Evolutionary conservation across 306 rosid species (phyloP).

Genomic region (Comarum palustre): DNA sequence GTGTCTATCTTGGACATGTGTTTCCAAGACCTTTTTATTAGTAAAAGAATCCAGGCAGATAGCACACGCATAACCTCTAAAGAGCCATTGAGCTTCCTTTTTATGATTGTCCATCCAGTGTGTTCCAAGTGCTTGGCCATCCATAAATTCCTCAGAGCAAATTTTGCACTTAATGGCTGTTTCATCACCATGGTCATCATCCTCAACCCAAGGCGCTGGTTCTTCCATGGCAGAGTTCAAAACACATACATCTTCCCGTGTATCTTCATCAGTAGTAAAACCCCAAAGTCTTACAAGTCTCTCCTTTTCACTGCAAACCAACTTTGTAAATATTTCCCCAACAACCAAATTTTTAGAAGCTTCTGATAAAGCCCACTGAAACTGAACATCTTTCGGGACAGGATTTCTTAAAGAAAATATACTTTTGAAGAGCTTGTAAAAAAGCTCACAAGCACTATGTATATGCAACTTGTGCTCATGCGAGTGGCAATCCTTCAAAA

Average conservation of each 20-base stretch:
- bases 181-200: constrained; percentile 44
- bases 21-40: constrained; percentile 74
- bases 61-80: constrained; percentile 95
- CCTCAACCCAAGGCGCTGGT: constrained; percentile 45
- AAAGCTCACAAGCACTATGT: constrained; percentile 93
- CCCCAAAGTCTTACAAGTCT: constrained; percentile 76
- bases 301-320: constrained; percentile 76
- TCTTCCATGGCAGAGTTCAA: constrained; percentile 46
- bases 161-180: constrained; percentile 68
- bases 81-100: constrained; percentile 98
- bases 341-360: constrained; percentile 70
- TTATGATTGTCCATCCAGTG: constrained; percentile 96
- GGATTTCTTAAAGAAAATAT: constrained; percentile 82
- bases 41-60: constrained; percentile 96
- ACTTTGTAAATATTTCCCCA: constrained; percentile 57
- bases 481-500: constrained; percentile 63
- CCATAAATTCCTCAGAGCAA: constrained; percentile 62
- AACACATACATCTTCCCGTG: constrained; percentile 28
- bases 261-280: constrained; percentile 55
- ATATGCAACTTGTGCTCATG: constrained; percentile 61
- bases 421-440: constrained; percentile 91
- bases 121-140: constrained; percentile 71
- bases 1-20: constrained; percentile 98
- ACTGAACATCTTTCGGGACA: constrained; percentile 91
- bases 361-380: constrained; percentile 94